Percentiles rank a stretch among this genome's conserved stretches.
Conservation (phyloP, 345 rosid species). For the Salix dunnii region DNA sequence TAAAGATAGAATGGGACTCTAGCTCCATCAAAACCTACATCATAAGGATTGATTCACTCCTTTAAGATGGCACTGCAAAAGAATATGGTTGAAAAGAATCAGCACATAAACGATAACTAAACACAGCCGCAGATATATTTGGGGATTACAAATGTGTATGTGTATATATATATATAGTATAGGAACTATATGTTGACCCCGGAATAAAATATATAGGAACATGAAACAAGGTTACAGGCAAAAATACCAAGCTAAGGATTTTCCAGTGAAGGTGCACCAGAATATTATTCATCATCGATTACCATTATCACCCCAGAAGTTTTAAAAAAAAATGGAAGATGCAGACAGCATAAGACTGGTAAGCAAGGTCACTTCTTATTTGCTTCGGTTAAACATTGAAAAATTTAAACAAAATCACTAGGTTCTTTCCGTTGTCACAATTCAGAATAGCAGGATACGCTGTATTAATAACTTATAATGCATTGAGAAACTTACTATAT, state of each 20-base stretch:
- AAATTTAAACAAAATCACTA: not conserved
- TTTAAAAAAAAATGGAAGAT: not conserved
- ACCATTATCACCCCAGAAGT: not conserved
- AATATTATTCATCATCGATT: not conserved
- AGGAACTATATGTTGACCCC: too few species aligned
- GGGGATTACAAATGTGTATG: too few species aligned
- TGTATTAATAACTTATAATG: not conserved
- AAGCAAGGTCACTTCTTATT: not conserved
- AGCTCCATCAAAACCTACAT: not conserved
- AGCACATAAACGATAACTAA: not conserved
- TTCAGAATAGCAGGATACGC: not conserved
- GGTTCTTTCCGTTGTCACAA: not conserved
- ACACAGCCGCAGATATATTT: too few species aligned
- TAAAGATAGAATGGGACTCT: not conserved
- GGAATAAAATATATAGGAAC: too few species aligned
- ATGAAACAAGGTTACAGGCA: too few species aligned
- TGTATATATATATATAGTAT: too few species aligned
- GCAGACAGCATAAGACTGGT: not conserved
- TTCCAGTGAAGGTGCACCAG: not conserved
- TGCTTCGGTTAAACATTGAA: not conserved
- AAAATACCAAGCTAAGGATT: too few species aligned
- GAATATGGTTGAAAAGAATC: not conserved
- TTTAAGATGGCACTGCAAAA: slow-evolving; percentile 20
- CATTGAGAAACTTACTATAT: slow-evolving; percentile 51
- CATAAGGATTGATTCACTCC: not conserved